phyloP scores from a whole-genome alignment of 352 stramenopile species.

The Stephanocyclus meneghinianus region DNA sequence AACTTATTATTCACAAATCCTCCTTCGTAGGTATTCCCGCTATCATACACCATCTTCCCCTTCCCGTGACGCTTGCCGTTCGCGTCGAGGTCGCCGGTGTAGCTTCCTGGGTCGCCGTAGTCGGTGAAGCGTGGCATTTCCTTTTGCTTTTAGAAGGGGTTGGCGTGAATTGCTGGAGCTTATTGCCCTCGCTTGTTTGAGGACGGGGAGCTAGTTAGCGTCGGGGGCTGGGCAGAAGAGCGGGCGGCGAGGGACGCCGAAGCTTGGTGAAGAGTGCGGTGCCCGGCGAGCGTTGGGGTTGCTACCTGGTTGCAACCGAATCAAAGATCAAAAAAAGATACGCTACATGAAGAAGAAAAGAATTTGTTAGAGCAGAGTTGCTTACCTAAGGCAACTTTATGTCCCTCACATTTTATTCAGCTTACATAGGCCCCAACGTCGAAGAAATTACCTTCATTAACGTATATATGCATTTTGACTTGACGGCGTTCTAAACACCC shows the following conservation, averaged over 20 bases:
- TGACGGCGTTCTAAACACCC: no score
- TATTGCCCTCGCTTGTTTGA: no score
- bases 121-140: conserved; percentile 8
- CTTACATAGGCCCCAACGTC: background rate
- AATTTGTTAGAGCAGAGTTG: background rate
- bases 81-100: background rate
- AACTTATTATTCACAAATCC: conserved; percentile 33
- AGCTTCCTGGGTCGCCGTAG: conserved; percentile 2
- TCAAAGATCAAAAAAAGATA: no score
- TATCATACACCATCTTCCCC: conserved; percentile 46
- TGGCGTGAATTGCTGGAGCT: no score
- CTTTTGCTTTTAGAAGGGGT: background rate
- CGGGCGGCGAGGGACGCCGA: no score
- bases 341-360: no score
- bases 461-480: no score
- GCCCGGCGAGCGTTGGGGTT: no score
- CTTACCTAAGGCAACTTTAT: background rate
- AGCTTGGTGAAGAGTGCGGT: no score
- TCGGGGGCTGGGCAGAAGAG: no score
- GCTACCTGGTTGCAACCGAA: no score
- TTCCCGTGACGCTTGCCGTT: conserved; percentile 20
- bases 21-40: conserved; percentile 29
- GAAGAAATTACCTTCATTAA: background rate
- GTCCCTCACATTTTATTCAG: background rate
- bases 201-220: no score